phyloP scores from a whole-genome alignment of 805 yeast genomes.

The Metschnikowia anglica region DNA sequence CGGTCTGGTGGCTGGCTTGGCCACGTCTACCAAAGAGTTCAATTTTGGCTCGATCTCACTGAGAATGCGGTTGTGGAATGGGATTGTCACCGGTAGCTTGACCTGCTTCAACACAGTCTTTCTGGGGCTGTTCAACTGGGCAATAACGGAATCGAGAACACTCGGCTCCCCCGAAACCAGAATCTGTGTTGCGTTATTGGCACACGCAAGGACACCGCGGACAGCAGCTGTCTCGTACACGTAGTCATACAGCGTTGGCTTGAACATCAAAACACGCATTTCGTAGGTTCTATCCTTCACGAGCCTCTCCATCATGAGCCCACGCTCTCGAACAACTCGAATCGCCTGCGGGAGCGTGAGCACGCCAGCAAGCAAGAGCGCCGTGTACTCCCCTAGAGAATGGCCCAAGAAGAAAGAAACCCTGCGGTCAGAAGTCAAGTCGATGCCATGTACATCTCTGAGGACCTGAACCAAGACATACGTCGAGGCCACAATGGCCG shows the following conservation, averaged over 20 bases:
- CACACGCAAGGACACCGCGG: slow-evolving; percentile 44
- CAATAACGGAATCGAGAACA: slow-evolving; percentile 26
- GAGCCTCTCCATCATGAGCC: slow-evolving; percentile 15
- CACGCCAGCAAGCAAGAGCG: slow-evolving; percentile 18
- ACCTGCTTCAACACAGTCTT: slow-evolving; percentile 27
- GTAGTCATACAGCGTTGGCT: slow-evolving; percentile 22
- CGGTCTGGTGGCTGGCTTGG: slow-evolving; percentile 24
- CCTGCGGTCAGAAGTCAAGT: slow-evolving; percentile 19
- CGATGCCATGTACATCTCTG: slow-evolving; percentile 12
- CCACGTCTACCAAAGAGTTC: slow-evolving; percentile 17
- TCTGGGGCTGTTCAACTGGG: slow-evolving; percentile 14
- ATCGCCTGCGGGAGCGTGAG: slow-evolving; percentile 17
- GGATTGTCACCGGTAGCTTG: slow-evolving; percentile 45
- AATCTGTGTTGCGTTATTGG: slow-evolving; percentile 43
- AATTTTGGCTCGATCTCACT: slow-evolving; percentile 37
- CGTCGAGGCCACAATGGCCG: slow-evolving; percentile 48
- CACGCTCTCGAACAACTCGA: slow-evolving; percentile 19
- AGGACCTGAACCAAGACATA: slow-evolving; percentile 12
- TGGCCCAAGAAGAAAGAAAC: slow-evolving; percentile 18
- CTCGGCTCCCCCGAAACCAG: slow-evolving; percentile 44
- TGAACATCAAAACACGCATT: slow-evolving; percentile 38
- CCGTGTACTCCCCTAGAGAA: slow-evolving; percentile 22
- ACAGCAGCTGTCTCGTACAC: slow-evolving; percentile 22
- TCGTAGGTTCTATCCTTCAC: slow-evolving; percentile 18
- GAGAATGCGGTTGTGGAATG: slow-evolving; percentile 49